These are phyloP conservation scores for Psilocybe subaeruginosa DNA, from an alignment of 768 basidiomycete genomes.

Conservation along the genomic window DNA sequence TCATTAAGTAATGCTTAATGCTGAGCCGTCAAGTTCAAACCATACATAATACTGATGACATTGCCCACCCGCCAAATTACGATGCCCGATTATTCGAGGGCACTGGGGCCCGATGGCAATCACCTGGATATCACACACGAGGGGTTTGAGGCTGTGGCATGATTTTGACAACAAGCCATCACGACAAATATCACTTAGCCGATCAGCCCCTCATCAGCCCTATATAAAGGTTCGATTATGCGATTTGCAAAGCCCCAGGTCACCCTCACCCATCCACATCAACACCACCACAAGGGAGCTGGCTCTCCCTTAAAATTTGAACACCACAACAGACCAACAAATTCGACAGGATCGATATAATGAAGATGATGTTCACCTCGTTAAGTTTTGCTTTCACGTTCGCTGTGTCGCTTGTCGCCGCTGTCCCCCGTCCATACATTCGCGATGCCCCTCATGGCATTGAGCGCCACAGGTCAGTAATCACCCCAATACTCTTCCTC, in stretches of 20 bases:
- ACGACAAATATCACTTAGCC: background rate
- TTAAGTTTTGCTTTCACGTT: conserved; percentile 18
- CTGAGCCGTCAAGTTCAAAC: too few relatives aligned
- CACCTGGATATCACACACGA: background rate
- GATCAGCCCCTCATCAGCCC: background rate
- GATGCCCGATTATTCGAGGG: background rate
- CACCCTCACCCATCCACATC: background rate
- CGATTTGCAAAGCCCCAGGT: background rate
- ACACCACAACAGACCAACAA: conserved; percentile 2
- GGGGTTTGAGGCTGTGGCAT: background rate
- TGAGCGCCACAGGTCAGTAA: conserved; percentile 19
- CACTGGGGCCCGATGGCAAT: background rate
- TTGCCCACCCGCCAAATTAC: too few relatives aligned
- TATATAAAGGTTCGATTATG: background rate
- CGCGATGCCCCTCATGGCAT: conserved; percentile 14
- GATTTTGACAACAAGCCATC: background rate
- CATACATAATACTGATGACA: too few relatives aligned
- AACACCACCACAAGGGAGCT: conserved; percentile 8
- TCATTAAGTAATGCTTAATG: too few relatives aligned
- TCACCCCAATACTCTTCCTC: background rate
- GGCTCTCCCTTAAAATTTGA: conserved; percentile 10
- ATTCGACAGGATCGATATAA: conserved; percentile 22
- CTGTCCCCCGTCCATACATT: conserved; percentile 18
- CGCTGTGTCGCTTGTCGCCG: conserved; percentile 19
- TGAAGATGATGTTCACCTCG: conserved; percentile 24